Base-by-base conservation (phyloP, 805 yeast genomes). In the Jamesozyma rosinii region DNA sequence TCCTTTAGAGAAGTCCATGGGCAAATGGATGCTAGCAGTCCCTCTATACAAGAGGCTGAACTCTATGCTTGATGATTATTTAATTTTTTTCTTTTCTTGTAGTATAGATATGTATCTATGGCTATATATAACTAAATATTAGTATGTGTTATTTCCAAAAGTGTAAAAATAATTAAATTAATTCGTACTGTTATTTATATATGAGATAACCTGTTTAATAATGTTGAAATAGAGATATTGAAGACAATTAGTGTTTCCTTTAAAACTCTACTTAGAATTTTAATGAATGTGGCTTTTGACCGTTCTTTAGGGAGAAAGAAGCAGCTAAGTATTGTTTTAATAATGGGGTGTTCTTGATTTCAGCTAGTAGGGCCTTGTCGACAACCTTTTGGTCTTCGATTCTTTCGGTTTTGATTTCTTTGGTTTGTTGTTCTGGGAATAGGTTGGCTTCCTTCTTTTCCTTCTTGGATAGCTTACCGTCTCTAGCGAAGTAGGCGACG, bases 231-330 rank as follows among this genome's bases (percentile, higher is more conserved):
- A 24, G 6, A 24, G 29, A 24, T 24, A 24, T 24, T 24, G 29
- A 24, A 24, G 29, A 24, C 29, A 24, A 24, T 24, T 24, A 8
- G 29, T 24, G 11, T 8, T 24, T 24, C 11, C 11, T 8, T 24
- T 24, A 24, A 24, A 24, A 24, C 11, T 24, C 29, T 24, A n/a
- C 24, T 83, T 87, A 89, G 75, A 90, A 89, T 79, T 84, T 86
- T 81, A 90, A 84, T 69, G 83, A 81, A 75, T 89, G 97, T 65
- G 97, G 97, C 74, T 77, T 86, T 79, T 89, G 97, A 73, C 97
- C 97, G 75, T 77, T 79, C 83, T 86, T 88, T 74, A 90, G 81
- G 61, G 95, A 83, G 88, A 89, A 89, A 57, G 94, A 76, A 61
- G 95, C 69, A 59, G 95, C 81, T 68, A 89, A 80, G 84, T 89